Base-by-base conservation (phyloP, 2,329 filamentous ascomycete species). In the Venturia pyrina region DNA sequence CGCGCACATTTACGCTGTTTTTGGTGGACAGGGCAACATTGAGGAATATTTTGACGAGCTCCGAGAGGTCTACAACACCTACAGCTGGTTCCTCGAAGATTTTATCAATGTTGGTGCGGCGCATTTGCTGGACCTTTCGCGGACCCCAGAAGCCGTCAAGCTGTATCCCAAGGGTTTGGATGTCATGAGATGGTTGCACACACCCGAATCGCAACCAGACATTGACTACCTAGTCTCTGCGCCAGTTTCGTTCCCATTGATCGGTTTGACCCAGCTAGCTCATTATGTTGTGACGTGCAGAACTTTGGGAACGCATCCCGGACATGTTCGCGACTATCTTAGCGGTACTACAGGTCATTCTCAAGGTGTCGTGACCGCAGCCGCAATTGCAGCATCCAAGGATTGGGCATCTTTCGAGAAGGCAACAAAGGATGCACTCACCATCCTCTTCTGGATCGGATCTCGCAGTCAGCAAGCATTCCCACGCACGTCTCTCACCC, bases 11-110 rank as follows among this genome's bases (percentile, higher is more conserved):
- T 99, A 96, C 81, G 93, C 88, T 70, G 92, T 99, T 68, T 96
- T 98, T 71, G 95, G 95, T 67, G 95, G 95, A 7, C 95, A 99
- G 77, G 95, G 95, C 72, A 99, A 99, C 78, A 98, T 99, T 69
- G 93, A 99, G 78, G 96, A 99, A 79, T 99, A 99, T 79, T 99
- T 99, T 73, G 93, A 99, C 71, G 95, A 99, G 81, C 85, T 99
- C 68, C 88, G 95, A 66, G 89, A 96, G 76, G 85, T 98, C 67
- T 93, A 93, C 81, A 87, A 83, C 72, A 96, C 93, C 67, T 99
- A 99, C 79, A 89, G 90, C 15, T 89, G 89, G 37, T 96, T 99
- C 70, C 87, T 97, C 5, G 89, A 91, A 70, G 91, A 96, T 70
- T 87, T 98, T 69, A 85, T 99, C 73, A 83, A 84, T 37, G 85